A percentile compares a stretch with the other conserved stretches of the same genome.
Evolutionary conservation across 192 early-diverging fungal species (phyloP).

Genomic region (Backusella luteola): DNA sequence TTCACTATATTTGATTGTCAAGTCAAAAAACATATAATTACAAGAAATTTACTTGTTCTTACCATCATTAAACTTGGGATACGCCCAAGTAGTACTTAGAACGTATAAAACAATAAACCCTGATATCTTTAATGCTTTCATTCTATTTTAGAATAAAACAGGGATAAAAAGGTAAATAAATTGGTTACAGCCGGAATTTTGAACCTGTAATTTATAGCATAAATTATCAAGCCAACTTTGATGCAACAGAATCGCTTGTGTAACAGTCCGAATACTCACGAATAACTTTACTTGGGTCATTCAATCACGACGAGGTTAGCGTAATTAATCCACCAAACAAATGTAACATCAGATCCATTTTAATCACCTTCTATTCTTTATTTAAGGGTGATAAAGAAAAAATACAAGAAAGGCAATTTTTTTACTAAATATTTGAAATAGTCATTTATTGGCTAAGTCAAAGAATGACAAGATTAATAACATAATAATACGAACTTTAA

Average conservation of each 20-base stretch:
- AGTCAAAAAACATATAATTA: not conserved
- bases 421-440: not conserved
- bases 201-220: not conserved
- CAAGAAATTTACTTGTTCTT: not conserved
- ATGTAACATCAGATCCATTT: not conserved
- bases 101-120: not conserved
- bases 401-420: not conserved
- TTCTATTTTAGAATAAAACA: conserved; percentile 6
- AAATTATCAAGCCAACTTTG: not conserved
- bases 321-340: not conserved
- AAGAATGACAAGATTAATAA: not conserved
- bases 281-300: not conserved
- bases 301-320: not conserved
- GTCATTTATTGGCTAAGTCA: not conserved
- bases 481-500: not conserved
- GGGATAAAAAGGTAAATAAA: not conserved
- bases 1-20: conserved; percentile 39
- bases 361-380: not conserved
- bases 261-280: not conserved
- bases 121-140: conserved; percentile 3
- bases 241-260: not conserved
- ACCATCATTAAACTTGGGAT: not conserved
- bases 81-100: not conserved
- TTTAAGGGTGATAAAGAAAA: not conserved
- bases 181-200: not conserved